Evolutionary conservation across 371 early-diverging fungal genomes (phyloP), one percentile per base, ranked within the genome.

Genomic region (Lichtheimia ornata): DNA sequence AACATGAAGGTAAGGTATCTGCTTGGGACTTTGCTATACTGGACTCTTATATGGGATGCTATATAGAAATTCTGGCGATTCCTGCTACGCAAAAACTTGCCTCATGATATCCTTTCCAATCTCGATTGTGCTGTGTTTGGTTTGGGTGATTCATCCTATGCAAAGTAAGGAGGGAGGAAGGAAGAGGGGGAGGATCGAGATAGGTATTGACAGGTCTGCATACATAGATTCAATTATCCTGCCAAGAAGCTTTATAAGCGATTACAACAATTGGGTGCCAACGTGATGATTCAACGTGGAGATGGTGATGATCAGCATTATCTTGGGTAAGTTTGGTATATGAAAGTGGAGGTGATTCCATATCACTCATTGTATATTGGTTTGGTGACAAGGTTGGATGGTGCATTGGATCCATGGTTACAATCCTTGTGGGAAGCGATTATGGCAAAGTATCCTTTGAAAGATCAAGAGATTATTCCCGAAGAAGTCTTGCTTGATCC

Each of bases 241-340:
- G 91, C 95, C 0, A 98, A 98, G 74, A 96, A 95, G 64, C 84
- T 99, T 49, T 87, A 87, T 72, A 92, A 92, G 58, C 82, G 98
- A 53, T 73, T 99, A 56, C 58, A 79, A 61, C 94, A 95, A 62
- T 79, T 99, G 15, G 99, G 99, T 25, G 99, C 94, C 0, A 68
- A 61, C 25, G 76, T 91, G 40, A 43, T 99, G 7, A 62, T 87
- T 15, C 72, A 74, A 6, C 82, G 94, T 56, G 97, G 94, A 2
- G 93, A 94, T 64, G 97, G 97, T 42, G 98, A 99, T 71, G 97
- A 97, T 71, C 98, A 98, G 73, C 98, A 99, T 72, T 91, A 91
- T 66, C 73, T 94, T 55, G 99, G 99, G 85, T 87, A 79, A 75
- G 58, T 35, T 11, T 9, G 28, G 7, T 35, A 35, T 9, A 35